These are phyloP conservation scores for Eruca vesicaria DNA, from an alignment of 441 rosid species.

Conservation along the genomic window DNA sequence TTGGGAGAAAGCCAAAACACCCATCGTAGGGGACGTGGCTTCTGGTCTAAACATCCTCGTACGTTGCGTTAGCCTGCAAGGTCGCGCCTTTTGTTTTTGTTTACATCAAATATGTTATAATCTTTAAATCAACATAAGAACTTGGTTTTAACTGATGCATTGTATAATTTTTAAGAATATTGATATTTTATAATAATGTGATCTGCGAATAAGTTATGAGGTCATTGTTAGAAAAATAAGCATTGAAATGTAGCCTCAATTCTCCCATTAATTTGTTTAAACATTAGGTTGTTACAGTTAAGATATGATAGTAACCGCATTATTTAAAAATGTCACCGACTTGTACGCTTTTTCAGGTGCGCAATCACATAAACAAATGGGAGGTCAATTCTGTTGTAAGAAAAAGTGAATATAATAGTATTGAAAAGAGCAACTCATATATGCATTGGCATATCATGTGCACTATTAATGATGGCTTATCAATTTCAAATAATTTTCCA, in stretches of 20 bases:
- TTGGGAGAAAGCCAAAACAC: conserved; percentile 23
- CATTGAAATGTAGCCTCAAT: not conserved
- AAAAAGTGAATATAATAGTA: not conserved
- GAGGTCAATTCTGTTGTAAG: not conserved
- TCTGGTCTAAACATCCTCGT: conserved; percentile 15
- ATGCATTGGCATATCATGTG: not conserved
- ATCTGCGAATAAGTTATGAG: not conserved
- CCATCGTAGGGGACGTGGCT: conserved; percentile 11
- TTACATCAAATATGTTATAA: not conserved
- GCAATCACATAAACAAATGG: conserved; percentile 11
- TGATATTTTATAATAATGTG: not conserved
- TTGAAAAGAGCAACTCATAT: not conserved
- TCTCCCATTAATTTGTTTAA: not conserved
- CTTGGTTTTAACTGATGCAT: not conserved
- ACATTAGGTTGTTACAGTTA: not conserved
- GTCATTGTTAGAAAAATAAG: not conserved
- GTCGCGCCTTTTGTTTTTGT: not conserved
- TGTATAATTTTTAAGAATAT: too few species aligned
- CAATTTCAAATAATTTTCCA: conserved; percentile 13
- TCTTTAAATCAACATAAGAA: not conserved
- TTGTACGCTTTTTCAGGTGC: conserved; percentile 19
- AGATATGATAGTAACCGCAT: not conserved
- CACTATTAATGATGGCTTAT: not conserved
- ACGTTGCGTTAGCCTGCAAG: conserved; percentile 2
- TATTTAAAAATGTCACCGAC: conserved; percentile 16